Percentiles rank a stretch among this genome's conserved stretches.
Evolutionary conservation across 2,329 filamentous ascomycete genomes (phyloP).

Genomic region (Emericellopsis cladophorae): DNA sequence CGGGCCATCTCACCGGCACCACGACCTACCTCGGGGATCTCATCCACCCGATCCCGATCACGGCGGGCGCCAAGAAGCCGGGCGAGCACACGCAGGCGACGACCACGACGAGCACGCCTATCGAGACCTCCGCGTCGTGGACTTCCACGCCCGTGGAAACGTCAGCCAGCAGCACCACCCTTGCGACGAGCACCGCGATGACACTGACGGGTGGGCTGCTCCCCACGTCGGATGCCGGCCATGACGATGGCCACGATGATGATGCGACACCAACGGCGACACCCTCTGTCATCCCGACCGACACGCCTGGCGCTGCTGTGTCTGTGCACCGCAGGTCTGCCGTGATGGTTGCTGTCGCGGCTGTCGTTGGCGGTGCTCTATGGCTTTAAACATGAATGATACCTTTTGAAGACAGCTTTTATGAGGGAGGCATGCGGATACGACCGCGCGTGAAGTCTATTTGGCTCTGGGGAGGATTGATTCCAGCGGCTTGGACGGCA

Average conservation of each 20-base stretch:
- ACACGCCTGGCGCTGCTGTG: background rate
- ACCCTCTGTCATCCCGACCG: no score
- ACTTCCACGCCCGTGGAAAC: background rate
- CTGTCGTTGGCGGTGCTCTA: background rate
- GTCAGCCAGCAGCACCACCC: background rate
- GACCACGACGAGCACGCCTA: background rate
- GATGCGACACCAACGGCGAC: no score
- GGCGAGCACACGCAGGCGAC: background rate
- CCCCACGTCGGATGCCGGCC: no score
- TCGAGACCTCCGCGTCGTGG: background rate
- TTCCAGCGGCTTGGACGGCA: no score
- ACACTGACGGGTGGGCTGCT: background rate
- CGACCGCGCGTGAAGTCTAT: no score
- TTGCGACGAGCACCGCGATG: background rate
- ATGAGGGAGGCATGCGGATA: no score
- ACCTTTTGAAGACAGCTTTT: background rate
- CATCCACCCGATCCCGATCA: constrained; percentile 1
- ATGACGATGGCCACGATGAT: no score
- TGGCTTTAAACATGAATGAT: background rate
- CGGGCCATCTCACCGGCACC: background rate
- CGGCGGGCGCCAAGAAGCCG: background rate
- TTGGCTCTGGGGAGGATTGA: no score
- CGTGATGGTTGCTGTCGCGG: background rate
- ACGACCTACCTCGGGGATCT: background rate
- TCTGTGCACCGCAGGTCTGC: background rate